phyloP scores from a whole-genome alignment of 371 early-diverging fungal species.

The Parasitella parasitica region DNA sequence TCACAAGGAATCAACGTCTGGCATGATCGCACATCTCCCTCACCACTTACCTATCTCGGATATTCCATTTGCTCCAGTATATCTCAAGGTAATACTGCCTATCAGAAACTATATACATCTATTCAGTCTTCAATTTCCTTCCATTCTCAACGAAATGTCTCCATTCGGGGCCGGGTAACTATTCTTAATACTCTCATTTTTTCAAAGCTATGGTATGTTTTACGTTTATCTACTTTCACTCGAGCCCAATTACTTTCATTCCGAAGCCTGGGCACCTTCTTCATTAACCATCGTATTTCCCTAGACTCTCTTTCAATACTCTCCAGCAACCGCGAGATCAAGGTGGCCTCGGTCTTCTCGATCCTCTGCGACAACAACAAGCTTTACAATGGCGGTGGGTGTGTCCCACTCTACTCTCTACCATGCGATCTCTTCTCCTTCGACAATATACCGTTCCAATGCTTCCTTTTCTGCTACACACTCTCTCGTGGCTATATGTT shows the following conservation, averaged over 20 bases:
- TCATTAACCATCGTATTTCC: neutral
- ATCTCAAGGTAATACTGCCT: neutral
- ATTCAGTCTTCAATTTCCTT: neutral
- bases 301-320: neutral
- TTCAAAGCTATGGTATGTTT: constrained; percentile 16
- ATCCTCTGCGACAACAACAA: constrained; percentile 10
- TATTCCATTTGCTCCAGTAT: constrained; percentile 2
- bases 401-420: neutral
- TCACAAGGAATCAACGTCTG: neutral
- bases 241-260: neutral
- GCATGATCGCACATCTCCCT: constrained; percentile 4
- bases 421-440: too few species aligned
- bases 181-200: constrained; percentile 17
- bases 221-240: neutral
- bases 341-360: constrained; percentile 14
- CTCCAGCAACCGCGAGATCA: neutral
- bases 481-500: too few species aligned
- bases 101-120: neutral
- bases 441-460: too few species aligned
- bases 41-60: constrained; percentile 2
- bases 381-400: constrained; percentile 16
- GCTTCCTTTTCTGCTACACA: too few species aligned
- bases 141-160: constrained; percentile 11
- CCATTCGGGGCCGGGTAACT: constrained; percentile 14
- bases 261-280: neutral